Evolutionary conservation across 257 asterid genomes (phyloP), one percentile per base, ranked within the genome.

Genomic region (Solanum medicagineum): DNA sequence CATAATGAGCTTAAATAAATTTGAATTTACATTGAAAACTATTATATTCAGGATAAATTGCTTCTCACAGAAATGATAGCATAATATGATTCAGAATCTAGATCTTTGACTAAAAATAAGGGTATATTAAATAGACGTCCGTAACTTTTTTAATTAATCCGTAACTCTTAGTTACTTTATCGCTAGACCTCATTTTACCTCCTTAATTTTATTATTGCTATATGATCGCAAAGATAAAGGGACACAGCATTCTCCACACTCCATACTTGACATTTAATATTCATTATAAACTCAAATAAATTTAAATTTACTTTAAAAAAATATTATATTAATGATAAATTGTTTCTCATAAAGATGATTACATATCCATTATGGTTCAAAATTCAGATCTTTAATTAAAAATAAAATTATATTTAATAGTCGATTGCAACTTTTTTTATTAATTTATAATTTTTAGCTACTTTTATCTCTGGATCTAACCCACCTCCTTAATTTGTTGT

Each of bases 81-180:
- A 15, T 66, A 65, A 14, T 5, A 24, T 62, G 17, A 1, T 3
- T 63, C 3, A 5, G 14, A 26, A 24, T 24, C 16, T 0, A 63
- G 0, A 63, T 24, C 1, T 24, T n/a, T 29, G 12, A 2, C 32
- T 66, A 8, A 7, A 3, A 17, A 2, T 69, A 36, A 69, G 1
- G 1, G 0, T 16, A 17, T 17, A 69, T 1, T 17, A 40, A 40
- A 7, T 7, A 1, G 7, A 15, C 2, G 1, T 5, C 0, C 5
- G 0, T 2, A 14, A 29, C 8, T 42, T 4, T 16, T 66, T 32
- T 32, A 2, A 17, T 69, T 19, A 16, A 0, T 17, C 3, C 5
- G 19, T 40, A 69, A 17, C 15, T 29, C 45, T 66, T 3, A 22
- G 10, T 19, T 71, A 44, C 80, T 24, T 17, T 77, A 4, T 71